Evolutionary conservation across 805 yeast genomes (phyloP).

Genomic region (Candida insectalens): DNA sequence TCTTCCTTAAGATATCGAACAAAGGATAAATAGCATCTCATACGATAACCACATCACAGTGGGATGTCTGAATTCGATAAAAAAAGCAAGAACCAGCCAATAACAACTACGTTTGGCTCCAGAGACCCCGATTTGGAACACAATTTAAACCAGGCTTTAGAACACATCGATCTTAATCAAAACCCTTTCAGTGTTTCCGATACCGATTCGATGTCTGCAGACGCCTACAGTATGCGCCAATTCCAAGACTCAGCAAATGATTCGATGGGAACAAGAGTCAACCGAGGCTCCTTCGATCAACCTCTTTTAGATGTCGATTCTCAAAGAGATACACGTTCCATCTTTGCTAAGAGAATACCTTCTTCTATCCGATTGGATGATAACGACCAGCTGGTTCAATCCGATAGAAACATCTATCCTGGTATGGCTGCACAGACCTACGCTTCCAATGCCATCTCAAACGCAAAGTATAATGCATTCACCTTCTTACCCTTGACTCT

Average conservation of each 20-base stretch:
- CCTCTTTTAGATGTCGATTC: not conserved
- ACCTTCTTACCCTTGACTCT: conserved; percentile 83
- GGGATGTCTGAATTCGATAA: too few relatives aligned
- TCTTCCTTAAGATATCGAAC: too few relatives aligned
- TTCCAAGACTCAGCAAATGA: too few relatives aligned
- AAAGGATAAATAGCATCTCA: too few relatives aligned
- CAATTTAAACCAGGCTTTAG: not conserved
- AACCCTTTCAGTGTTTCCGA: not conserved
- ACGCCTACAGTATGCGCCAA: too few relatives aligned
- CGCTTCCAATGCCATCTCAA: conserved; percentile 75
- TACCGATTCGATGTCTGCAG: not conserved
- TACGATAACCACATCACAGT: too few relatives aligned
- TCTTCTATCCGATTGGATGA: not conserved
- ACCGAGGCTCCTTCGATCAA: too few relatives aligned
- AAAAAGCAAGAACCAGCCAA: too few relatives aligned
- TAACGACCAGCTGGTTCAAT: not conserved
- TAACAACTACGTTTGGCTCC: too few relatives aligned
- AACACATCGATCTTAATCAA: not conserved
- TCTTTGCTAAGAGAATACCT: not conserved
- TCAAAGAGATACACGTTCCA: not conserved
- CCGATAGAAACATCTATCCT: conserved; percentile 30
- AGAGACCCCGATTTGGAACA: too few relatives aligned
- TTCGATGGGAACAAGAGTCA: too few relatives aligned
- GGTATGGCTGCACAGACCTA: conserved; percentile 21
- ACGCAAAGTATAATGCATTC: conserved; percentile 86